A percentile compares a stretch with the other conserved stretches of the same genome.
Conservation (phyloP, 352 stramenopile genomes). For the Phytophthora brassicae region DNA sequence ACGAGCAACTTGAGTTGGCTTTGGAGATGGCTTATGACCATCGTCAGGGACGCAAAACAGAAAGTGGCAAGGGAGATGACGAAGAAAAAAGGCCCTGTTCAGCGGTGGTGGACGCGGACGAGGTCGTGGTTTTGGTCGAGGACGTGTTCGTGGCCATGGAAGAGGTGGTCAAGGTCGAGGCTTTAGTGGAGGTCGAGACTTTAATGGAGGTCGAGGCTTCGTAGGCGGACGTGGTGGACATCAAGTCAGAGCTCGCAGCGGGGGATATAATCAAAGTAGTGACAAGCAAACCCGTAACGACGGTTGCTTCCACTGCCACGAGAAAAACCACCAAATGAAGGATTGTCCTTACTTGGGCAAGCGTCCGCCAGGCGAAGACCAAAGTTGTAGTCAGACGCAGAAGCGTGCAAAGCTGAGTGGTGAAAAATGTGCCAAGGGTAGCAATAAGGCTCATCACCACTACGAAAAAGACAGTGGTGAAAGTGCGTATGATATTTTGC, state of each 20-base stretch:
- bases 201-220: not conserved
- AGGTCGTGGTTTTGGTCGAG: not conserved
- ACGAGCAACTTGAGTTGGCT: not conserved
- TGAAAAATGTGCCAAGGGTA: slow-evolving; percentile 1
- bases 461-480: slow-evolving; percentile 6
- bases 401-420: not conserved
- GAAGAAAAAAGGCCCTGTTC: not conserved
- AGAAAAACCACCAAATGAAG: not conserved
- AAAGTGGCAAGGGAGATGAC: not conserved
- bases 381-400: not conserved
- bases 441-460: not conserved
- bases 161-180: no score
- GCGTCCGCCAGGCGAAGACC: not conserved
- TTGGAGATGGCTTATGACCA: not conserved
- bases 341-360: not conserved
- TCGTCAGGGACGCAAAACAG: not conserved
- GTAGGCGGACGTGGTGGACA: not conserved
- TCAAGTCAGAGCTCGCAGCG: not conserved
- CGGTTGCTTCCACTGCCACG: not conserved
- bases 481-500: not conserved
- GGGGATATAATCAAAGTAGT: not conserved
- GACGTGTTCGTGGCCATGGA: not conserved
- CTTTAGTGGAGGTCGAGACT: not conserved
- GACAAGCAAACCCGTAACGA: not conserved
- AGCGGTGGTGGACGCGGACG: not conserved